Percentiles rank a stretch among this genome's conserved stretches.
phyloP scores from a whole-genome alignment of 1,284 basidiomycete genomes.

The Omphalotus olearius region DNA sequence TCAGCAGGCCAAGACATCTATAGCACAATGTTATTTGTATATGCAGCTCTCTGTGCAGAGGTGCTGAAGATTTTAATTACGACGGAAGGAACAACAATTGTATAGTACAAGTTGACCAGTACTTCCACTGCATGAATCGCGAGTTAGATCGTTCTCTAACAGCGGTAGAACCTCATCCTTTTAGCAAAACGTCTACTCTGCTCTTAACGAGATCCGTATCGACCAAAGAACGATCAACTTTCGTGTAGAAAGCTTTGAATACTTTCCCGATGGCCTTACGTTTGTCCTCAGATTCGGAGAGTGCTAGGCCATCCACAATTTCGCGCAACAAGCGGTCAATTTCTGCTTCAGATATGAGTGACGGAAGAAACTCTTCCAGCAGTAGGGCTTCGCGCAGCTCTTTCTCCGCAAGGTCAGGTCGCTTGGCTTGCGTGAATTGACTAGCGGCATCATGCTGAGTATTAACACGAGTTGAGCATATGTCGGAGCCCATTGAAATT shows the following conservation, averaged over 20 bases:
- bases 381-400: constrained; percentile 54
- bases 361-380: constrained; percentile 54
- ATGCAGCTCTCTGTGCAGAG: not conserved
- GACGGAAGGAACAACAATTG: no score
- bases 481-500: not conserved
- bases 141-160: no score
- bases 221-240: constrained; percentile 55
- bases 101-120: no score
- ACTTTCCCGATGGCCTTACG: constrained; percentile 42
- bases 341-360: constrained; percentile 48
- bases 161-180: no score
- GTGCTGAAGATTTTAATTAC: no score
- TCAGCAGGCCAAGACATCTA: no score
- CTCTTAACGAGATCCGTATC: constrained; percentile 53
- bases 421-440: constrained; percentile 51
- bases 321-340: constrained; percentile 47
- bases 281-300: constrained; percentile 15
- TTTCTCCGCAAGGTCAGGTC: constrained; percentile 61
- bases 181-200: constrained; percentile 36
- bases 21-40: no score
- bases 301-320: constrained; percentile 25
- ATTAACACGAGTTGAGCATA: constrained; percentile 2
- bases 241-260: constrained; percentile 59
- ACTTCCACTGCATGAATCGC: no score
- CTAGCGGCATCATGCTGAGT: constrained; percentile 53